Conservation (phyloP, 257 asterid species). For the Lavandula angustifolia region DNA sequence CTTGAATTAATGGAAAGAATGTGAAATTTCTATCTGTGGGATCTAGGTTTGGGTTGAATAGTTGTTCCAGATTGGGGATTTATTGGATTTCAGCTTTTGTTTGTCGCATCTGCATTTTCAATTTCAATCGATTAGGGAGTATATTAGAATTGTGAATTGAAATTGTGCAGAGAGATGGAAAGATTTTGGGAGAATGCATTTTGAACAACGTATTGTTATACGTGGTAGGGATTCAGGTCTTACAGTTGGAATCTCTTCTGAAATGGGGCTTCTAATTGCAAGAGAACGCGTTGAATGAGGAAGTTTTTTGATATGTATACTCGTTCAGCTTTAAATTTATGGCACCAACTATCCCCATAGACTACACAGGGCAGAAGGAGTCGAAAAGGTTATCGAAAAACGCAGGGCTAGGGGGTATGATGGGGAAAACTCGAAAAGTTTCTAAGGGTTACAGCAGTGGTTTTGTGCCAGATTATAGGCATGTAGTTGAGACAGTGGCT, state of each 20-base stretch:
- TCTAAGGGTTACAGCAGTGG: constrained; percentile 55
- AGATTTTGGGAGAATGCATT: constrained; percentile 19
- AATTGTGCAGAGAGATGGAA: constrained; percentile 27
- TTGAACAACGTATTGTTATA: constrained; percentile 27
- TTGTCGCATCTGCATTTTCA: not conserved
- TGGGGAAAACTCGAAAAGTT: constrained; percentile 72
- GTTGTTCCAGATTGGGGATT: constrained; percentile 35
- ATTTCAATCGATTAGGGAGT: constrained; percentile 15
- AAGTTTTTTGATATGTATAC: constrained; percentile 48
- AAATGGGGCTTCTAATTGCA: constrained; percentile 6
- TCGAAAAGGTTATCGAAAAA: constrained; percentile 37
- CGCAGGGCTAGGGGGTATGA: constrained; percentile 37
- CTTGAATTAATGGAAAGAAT: constrained; percentile 6
- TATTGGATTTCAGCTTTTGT: constrained; percentile 27
- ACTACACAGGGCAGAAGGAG: constrained; percentile 54
- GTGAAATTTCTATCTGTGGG: constrained; percentile 18
- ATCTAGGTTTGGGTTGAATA: constrained; percentile 33
- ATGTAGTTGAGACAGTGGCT: constrained; percentile 64
- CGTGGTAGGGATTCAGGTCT: constrained; percentile 30
- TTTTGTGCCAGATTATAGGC: constrained; percentile 62
- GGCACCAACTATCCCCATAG: constrained; percentile 68
- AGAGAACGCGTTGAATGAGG: constrained; percentile 29
- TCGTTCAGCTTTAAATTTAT: constrained; percentile 44
- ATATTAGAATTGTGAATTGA: constrained; percentile 12
- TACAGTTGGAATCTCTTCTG: constrained; percentile 6